phyloP scores from a whole-genome alignment of 176 grass and related monocot genomes.

The Bromus sterilis region DNA sequence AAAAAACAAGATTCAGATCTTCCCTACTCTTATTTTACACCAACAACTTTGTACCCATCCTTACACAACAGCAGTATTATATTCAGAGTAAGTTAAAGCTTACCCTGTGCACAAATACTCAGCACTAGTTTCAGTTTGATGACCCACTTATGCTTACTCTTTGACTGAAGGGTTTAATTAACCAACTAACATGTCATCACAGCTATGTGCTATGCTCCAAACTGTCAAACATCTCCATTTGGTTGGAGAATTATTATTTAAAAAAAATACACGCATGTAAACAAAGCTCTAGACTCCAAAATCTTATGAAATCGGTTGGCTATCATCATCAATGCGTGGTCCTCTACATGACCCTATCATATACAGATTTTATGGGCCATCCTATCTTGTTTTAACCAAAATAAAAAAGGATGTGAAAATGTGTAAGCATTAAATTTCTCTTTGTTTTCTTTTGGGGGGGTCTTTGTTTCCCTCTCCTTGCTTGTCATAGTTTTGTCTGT shows the following conservation, averaged over 20 bases:
- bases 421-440: neutral
- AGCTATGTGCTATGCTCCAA: neutral
- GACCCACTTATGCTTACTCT: slow-evolving; percentile 1
- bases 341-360: slow-evolving; percentile 37
- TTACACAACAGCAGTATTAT: neutral
- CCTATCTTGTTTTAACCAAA: slow-evolving; percentile 20
- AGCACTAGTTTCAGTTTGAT: slow-evolving; percentile 12
- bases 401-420: neutral
- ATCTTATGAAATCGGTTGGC: slow-evolving; percentile 28
- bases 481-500: slow-evolving; percentile 13
- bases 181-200: slow-evolving; percentile 22
- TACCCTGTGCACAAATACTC: slow-evolving; percentile 24
- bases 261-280: neutral
- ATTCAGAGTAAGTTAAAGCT: neutral
- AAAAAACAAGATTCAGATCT: slow-evolving; percentile 38
- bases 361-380: slow-evolving; percentile 13
- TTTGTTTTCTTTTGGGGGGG: neutral
- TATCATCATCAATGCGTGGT: slow-evolving; percentile 40
- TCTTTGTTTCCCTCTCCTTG: slow-evolving; percentile 10
- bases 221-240: slow-evolving; percentile 20
- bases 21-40: neutral
- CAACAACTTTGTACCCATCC: neutral
- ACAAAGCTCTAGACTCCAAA: slow-evolving; percentile 14
- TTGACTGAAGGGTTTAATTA: neutral
- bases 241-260: neutral